Percentiles rank a stretch among this genome's conserved stretches.
phyloP scores from a whole-genome alignment of 345 rosid genomes.

The Pistacia atlantica region DNA sequence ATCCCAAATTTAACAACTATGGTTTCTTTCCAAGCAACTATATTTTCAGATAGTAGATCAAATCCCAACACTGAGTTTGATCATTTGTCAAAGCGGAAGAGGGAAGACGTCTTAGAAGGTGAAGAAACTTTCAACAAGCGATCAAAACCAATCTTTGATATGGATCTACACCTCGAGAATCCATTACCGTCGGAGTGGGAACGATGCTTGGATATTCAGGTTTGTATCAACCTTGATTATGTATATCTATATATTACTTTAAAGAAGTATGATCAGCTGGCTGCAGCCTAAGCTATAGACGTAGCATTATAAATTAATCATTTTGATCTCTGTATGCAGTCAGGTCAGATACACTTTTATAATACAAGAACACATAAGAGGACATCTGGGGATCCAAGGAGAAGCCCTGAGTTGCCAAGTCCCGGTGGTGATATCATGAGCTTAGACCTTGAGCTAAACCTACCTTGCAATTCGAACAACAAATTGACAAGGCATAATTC shows the following conservation, averaged over 20 bases:
- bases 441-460: conserved; percentile 79
- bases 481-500: conserved; percentile 18
- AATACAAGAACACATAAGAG: conserved; percentile 59
- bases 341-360: conserved; percentile 67
- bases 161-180: conserved; percentile 51
- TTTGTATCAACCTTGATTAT: conserved; percentile 17
- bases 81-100: conserved; percentile 52
- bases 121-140: conserved; percentile 29
- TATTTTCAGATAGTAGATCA: conserved; percentile 35
- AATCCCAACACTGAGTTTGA: conserved; percentile 26
- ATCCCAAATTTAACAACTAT: conserved; percentile 17
- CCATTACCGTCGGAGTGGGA: conserved; percentile 64
- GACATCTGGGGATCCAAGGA: conserved; percentile 53
- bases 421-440: conserved; percentile 43
- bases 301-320: background rate
- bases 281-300: too few species aligned
- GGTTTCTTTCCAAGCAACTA: conserved; percentile 50
- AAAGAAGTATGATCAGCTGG: too few species aligned
- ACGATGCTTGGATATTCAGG: conserved; percentile 67
- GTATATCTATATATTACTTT: too few species aligned
- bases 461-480: conserved; percentile 45
- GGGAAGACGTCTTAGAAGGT: conserved; percentile 28
- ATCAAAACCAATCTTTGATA: conserved; percentile 33
- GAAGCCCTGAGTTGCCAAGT: conserved; percentile 30
- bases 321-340: conserved; percentile 34